Conservation (phyloP, 257 asterid species). For the Plantago elongata region DNA sequence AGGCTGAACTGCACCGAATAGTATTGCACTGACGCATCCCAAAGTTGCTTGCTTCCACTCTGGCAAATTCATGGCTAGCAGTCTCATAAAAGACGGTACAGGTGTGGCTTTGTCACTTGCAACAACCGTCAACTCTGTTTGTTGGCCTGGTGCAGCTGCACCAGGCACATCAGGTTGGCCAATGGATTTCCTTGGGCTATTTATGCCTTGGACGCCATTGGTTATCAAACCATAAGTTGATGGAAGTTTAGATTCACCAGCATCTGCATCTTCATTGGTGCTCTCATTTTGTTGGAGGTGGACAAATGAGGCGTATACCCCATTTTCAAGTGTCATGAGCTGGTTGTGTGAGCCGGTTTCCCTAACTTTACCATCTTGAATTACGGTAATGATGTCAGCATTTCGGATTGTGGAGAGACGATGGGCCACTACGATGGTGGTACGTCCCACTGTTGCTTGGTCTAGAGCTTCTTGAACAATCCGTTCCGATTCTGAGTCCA, state of each 20-base stretch:
- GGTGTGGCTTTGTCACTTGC: conserved; percentile 38
- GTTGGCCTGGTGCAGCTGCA: conserved; percentile 61
- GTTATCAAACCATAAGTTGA: conserved; percentile 25
- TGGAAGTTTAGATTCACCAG: conserved; percentile 1
- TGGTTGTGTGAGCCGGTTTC: conserved; percentile 69
- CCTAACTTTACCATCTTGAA: conserved; percentile 56
- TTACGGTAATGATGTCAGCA: conserved; percentile 72
- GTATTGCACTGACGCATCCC: conserved; percentile 57
- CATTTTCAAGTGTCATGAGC: conserved; percentile 35
- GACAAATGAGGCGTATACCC: conserved; percentile 59
- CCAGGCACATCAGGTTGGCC: not conserved
- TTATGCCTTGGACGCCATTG: conserved; percentile 28
- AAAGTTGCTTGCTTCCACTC: conserved; percentile 76
- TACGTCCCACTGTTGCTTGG: conserved; percentile 75
- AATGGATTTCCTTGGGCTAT: conserved; percentile 45
- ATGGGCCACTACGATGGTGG: conserved; percentile 79
- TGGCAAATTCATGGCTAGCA: conserved; percentile 79
- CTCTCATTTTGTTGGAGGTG: conserved; percentile 61
- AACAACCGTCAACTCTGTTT: conserved; percentile 27
- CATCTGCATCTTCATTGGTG: conserved; percentile 11
- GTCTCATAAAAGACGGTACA: conserved; percentile 61
- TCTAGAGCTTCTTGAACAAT: conserved; percentile 84
- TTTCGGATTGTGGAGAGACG: conserved; percentile 88
- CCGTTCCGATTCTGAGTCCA: conserved; percentile 80
- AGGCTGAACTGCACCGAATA: conserved; percentile 86